Percentiles rank a stretch among this genome's conserved stretches.
Conservation (phyloP, 2,329 filamentous ascomycete genomes). For the Alternaria sp. region DNA sequence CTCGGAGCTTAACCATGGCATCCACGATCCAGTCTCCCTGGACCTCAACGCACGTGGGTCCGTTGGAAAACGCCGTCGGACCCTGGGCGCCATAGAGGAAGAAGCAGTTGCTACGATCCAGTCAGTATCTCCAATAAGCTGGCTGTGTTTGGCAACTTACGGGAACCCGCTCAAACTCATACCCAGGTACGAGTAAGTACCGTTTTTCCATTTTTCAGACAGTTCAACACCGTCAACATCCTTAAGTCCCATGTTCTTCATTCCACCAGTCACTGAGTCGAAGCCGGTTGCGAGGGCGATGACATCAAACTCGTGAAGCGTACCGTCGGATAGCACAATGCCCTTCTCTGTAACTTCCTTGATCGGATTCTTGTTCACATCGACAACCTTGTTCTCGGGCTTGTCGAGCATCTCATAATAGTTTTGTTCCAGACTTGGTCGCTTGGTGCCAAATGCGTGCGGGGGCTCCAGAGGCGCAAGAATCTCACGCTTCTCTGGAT, state of each 20-base stretch:
- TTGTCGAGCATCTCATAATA: slow-evolving; percentile 58
- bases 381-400: slow-evolving; percentile 54
- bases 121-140: background rate
- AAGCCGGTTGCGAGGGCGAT: slow-evolving; percentile 58
- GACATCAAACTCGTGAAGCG: slow-evolving; percentile 54
- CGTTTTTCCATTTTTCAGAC: slow-evolving; percentile 52
- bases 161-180: slow-evolving; percentile 52
- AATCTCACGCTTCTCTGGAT: slow-evolving; percentile 56
- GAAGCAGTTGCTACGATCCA: slow-evolving; percentile 50
- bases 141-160: slow-evolving; percentile 3
- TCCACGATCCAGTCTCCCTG: slow-evolving; percentile 58
- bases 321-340: slow-evolving; percentile 52
- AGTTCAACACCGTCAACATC: slow-evolving; percentile 50
- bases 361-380: slow-evolving; percentile 55
- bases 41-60: slow-evolving; percentile 55
- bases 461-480: slow-evolving; percentile 56
- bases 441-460: slow-evolving; percentile 58
- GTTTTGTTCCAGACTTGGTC: slow-evolving; percentile 58
- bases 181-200: slow-evolving; percentile 54
- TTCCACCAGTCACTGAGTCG: slow-evolving; percentile 54
- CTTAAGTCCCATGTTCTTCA: slow-evolving; percentile 52
- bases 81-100: slow-evolving; percentile 58
- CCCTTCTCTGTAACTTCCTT: slow-evolving; percentile 51
- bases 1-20: slow-evolving; percentile 49
- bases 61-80: slow-evolving; percentile 58